Conservation (phyloP, 176 grass and related monocot genomes). For the Puccinellia tenuiflora region DNA sequence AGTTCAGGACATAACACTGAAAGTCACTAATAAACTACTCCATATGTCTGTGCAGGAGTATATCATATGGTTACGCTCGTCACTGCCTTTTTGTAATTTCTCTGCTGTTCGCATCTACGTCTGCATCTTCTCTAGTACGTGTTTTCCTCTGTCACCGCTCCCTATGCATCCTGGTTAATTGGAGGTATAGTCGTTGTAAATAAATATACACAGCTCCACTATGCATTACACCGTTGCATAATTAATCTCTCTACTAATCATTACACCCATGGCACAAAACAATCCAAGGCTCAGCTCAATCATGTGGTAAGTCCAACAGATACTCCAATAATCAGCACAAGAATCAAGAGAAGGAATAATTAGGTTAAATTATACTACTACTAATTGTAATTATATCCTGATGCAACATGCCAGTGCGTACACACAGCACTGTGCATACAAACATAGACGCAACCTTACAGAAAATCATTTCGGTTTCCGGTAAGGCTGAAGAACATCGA, state of each 20-base stretch:
- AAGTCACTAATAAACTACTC: neutral
- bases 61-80: neutral
- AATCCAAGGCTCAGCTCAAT: neutral
- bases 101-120: neutral
- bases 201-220: neutral
- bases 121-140: neutral
- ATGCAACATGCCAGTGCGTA: neutral
- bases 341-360: neutral
- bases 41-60: neutral
- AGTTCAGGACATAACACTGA: neutral
- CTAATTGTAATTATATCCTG: neutral
- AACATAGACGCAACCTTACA: neutral
- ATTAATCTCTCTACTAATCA: neutral
- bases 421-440: neutral
- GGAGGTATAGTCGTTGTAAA: neutral
- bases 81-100: neutral
- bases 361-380: neutral
- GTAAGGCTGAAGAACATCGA: constrained; percentile 1
- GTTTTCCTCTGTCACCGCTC: neutral
- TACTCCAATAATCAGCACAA: constrained; percentile 15
- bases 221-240: neutral
- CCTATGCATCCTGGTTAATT: neutral
- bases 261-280: neutral
- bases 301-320: neutral
- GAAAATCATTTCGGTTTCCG: constrained; percentile 2